Evolutionary conservation across 768 basidiomycete species (phyloP).

Genomic region (Kwoniella bestiolae): DNA sequence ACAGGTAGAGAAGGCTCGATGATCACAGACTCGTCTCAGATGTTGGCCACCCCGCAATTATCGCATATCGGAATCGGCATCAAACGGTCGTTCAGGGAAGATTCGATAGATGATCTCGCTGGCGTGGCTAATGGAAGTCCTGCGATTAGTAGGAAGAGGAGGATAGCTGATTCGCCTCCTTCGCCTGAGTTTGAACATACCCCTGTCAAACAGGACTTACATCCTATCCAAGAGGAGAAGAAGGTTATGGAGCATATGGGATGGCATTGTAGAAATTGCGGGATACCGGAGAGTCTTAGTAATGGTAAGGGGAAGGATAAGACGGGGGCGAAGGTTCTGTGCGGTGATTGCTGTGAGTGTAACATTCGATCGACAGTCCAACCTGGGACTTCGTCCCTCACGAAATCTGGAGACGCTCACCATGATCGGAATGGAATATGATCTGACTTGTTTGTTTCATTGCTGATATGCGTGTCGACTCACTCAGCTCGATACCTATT

Average conservation of each 20-base stretch:
- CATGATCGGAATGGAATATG: not conserved
- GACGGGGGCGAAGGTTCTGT: constrained; percentile 85
- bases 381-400: constrained; percentile 53
- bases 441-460: not conserved
- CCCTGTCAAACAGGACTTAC: constrained; percentile 4
- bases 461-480: no score
- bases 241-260: constrained; percentile 62
- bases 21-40: not conserved
- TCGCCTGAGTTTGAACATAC: constrained; percentile 5
- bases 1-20: constrained; percentile 28
- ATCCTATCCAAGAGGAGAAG: constrained; percentile 70
- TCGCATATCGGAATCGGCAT: constrained; percentile 17
- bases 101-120: constrained; percentile 26
- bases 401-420: not conserved
- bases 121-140: not conserved
- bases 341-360: constrained; percentile 83
- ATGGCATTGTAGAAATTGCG: constrained; percentile 96
- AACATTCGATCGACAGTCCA: no score
- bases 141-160: constrained; percentile 20
- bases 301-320: constrained; percentile 87
- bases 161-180: constrained; percentile 22
- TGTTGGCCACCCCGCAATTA: constrained; percentile 9
- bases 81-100: constrained; percentile 34
- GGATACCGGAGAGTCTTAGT: constrained; percentile 83
- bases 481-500: constrained; percentile 21